phyloP scores from a whole-genome alignment of 495 filamentous ascomycete species.

The Polyplosphaeria fusca region DNA sequence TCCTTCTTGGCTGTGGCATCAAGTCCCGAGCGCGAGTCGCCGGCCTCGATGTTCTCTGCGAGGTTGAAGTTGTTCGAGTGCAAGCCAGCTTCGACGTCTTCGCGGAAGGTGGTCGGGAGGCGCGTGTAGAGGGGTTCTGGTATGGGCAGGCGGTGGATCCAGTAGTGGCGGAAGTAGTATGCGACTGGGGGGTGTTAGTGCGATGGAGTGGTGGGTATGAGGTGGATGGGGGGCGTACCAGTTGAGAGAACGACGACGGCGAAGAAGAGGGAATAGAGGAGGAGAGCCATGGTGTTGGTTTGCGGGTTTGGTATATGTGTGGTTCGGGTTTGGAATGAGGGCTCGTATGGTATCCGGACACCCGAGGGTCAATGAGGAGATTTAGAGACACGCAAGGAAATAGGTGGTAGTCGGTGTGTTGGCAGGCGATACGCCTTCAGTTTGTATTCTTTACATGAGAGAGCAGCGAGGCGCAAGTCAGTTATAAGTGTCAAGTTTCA shows the following conservation, averaged over 20 bases:
- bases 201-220: background rate
- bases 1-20: slow-evolving; percentile 75
- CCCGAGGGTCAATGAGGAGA: no score
- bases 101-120: slow-evolving; percentile 69
- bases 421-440: no score
- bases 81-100: slow-evolving; percentile 81
- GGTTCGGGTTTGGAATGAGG: no score
- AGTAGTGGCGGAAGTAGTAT: slow-evolving; percentile 74
- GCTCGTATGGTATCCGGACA: no score
- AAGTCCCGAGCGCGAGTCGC: slow-evolving; percentile 74
- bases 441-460: no score
- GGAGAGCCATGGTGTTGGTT: slow-evolving; percentile 58
- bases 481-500: no score
- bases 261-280: slow-evolving; percentile 69
- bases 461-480: no score
- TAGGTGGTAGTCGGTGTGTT: no score
- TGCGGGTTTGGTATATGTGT: background rate
- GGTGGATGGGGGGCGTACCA: slow-evolving; percentile 31
- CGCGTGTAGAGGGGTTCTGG: slow-evolving; percentile 58
- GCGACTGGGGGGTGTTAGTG: slow-evolving; percentile 51
- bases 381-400: no score
- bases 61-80: slow-evolving; percentile 80
- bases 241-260: slow-evolving; percentile 47
- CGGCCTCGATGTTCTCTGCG: slow-evolving; percentile 67
- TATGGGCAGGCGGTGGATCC: slow-evolving; percentile 55